Conservation (phyloP, 495 filamentous ascomycete species). For the Podospora comata region DNA sequence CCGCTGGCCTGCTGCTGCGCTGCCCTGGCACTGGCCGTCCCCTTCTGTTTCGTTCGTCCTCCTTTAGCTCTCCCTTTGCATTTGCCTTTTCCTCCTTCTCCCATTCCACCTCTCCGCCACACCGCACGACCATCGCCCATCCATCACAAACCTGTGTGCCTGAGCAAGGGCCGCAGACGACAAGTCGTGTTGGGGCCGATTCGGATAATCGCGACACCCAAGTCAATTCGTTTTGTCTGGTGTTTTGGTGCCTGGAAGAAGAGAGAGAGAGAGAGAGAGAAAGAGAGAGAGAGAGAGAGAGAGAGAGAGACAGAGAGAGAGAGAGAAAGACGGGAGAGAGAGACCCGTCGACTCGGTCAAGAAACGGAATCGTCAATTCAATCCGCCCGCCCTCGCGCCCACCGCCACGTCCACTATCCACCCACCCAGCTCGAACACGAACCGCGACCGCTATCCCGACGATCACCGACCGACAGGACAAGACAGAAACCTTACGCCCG, state of each 20-base stretch:
- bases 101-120: conserved; percentile 25
- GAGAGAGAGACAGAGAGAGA: too few relatives aligned
- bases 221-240: conserved; percentile 1
- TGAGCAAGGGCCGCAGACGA: conserved; percentile 30
- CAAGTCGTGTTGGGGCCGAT: conserved; percentile 28
- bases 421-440: not conserved
- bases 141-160: conserved; percentile 27
- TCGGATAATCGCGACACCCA: conserved; percentile 2
- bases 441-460: not conserved
- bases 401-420: not conserved
- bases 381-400: not conserved
- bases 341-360: not conserved
- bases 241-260: not conserved
- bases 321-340: not conserved
- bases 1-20: conserved; percentile 14
- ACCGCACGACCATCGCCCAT: conserved; percentile 30
- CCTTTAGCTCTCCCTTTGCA: conserved; percentile 25
- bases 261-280: too few relatives aligned
- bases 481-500: not conserved
- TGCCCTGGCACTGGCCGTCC: not conserved
- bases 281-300: too few relatives aligned
- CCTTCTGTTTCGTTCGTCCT: conserved; percentile 18
- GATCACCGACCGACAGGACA: not conserved
- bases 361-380: not conserved
- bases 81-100: conserved; percentile 34